A percentile compares a stretch with the other conserved stretches of the same genome.
phyloP scores from a whole-genome alignment of 768 basidiomycete genomes.

The Lactifluus rugatus region DNA sequence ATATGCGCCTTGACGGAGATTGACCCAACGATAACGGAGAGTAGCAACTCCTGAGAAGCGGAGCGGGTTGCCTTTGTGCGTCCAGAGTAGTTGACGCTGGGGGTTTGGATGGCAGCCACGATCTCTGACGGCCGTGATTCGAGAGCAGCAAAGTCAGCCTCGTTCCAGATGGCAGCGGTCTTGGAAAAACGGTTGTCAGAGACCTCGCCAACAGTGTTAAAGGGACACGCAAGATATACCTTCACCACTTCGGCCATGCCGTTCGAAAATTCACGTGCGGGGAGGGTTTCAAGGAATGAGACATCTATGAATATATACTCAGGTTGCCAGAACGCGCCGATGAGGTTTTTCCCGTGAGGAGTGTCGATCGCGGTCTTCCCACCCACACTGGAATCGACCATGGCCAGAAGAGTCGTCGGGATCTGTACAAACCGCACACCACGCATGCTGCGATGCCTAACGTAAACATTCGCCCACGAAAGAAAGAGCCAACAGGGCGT shows the following conservation, averaged over 20 bases:
- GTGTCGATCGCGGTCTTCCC: slow-evolving; percentile 99
- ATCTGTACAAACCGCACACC: slow-evolving; percentile 94
- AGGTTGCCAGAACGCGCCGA: slow-evolving; percentile 98
- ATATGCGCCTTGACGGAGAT: slow-evolving; percentile 96
- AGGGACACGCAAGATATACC: slow-evolving; percentile 34
- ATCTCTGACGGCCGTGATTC: slow-evolving; percentile 83
- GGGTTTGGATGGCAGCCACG: slow-evolving; percentile 71
- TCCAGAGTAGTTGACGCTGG: slow-evolving; percentile 48
- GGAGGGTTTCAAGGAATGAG: slow-evolving; percentile 89
- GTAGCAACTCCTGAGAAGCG: slow-evolving; percentile 68
- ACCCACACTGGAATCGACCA: slow-evolving; percentile 97
- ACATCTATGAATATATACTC: slow-evolving; percentile 96
- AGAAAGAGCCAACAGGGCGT: slow-evolving; percentile 27
- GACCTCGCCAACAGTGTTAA: background rate
- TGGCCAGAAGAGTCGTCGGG: slow-evolving; percentile 91
- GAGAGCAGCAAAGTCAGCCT: slow-evolving; percentile 75
- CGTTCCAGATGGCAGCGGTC: slow-evolving; percentile 99
- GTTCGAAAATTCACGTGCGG: slow-evolving; percentile 89
- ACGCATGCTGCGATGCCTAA: slow-evolving; percentile 63
- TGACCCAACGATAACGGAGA: slow-evolving; percentile 85
- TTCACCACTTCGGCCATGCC: slow-evolving; percentile 99
- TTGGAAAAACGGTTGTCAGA: slow-evolving; percentile 24
- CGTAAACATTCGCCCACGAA: background rate
- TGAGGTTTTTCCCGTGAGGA: slow-evolving; percentile 94
- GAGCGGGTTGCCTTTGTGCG: slow-evolving; percentile 58